phyloP scores from a whole-genome alignment of 441 rosid genomes.

The Sinapis alba region DNA sequence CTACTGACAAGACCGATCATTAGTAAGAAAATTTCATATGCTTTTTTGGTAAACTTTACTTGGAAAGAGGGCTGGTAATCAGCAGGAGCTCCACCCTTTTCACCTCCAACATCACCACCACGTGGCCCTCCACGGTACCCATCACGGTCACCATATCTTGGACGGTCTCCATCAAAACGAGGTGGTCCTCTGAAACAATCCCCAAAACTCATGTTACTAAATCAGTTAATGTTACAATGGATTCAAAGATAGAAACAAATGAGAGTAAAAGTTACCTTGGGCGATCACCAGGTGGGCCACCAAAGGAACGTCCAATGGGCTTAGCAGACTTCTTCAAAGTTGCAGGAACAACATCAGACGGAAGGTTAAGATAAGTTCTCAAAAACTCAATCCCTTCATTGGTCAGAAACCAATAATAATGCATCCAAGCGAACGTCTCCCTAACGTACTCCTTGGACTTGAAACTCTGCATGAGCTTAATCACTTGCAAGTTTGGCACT shows the following conservation, averaged over 20 bases:
- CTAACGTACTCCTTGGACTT: slow-evolving; percentile 85
- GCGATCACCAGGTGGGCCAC: slow-evolving; percentile 71
- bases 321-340: slow-evolving; percentile 85
- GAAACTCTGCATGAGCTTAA: slow-evolving; percentile 91
- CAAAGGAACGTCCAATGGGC: slow-evolving; percentile 72
- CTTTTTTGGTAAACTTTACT: slow-evolving; percentile 43
- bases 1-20: background rate
- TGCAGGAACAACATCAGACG: slow-evolving; percentile 89
- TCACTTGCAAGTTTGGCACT: slow-evolving; percentile 84
- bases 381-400: slow-evolving; percentile 85
- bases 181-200: slow-evolving; percentile 58
- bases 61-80: slow-evolving; percentile 86
- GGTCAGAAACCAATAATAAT: slow-evolving; percentile 82
- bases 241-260: background rate
- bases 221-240: slow-evolving; percentile 25
- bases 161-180: slow-evolving; percentile 86
- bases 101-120: slow-evolving; percentile 86
- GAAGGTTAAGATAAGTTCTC: slow-evolving; percentile 81
- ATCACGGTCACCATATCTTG: slow-evolving; percentile 86
- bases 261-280: slow-evolving; percentile 44
- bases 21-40: background rate
- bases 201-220: slow-evolving; percentile 7
- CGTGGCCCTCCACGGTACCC: slow-evolving; percentile 92
- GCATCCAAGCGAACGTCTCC: slow-evolving; percentile 92
- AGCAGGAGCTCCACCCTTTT: slow-evolving; percentile 89